Conservation (phyloP, 108 stramenopile genomes). For the Epipyxis sp. region DNA sequence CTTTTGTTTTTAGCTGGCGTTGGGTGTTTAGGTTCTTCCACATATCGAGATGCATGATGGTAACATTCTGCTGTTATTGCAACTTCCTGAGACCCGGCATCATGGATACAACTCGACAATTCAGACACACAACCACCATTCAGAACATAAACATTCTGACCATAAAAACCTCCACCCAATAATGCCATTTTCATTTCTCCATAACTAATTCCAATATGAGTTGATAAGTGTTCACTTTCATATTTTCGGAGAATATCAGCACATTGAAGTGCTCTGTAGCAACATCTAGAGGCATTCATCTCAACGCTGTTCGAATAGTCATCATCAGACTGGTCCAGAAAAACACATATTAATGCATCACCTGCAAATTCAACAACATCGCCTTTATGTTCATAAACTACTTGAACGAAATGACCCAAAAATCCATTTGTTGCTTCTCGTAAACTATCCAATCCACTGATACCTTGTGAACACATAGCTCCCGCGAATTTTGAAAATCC, state of each 20-base stretch:
- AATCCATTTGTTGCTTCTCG: background rate
- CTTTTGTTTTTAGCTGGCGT: background rate
- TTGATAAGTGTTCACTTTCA: background rate
- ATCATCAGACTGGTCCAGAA: background rate
- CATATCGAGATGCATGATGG: background rate
- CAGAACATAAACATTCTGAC: slow-evolving; percentile 11
- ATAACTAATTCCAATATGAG: slow-evolving; percentile 28
- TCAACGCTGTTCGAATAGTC: background rate
- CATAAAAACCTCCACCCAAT: slow-evolving; percentile 25
- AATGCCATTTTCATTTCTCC: slow-evolving; percentile 28
- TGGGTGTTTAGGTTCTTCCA: background rate
- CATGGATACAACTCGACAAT: slow-evolving; percentile 11
- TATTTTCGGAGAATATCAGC: background rate
- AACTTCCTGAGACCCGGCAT: slow-evolving; percentile 14
- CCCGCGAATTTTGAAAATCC: background rate
- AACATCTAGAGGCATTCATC: background rate
- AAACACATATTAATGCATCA: slow-evolving; percentile 1
- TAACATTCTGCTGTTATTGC: slow-evolving; percentile 3
- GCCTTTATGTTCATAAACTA: background rate
- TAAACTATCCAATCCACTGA: background rate
- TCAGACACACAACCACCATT: slow-evolving; percentile 24
- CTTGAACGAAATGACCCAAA: background rate
- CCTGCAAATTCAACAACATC: background rate
- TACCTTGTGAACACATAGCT: background rate
- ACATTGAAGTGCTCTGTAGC: slow-evolving; percentile 23